Percentiles rank a stretch among this genome's conserved stretches.
Conservation (phyloP, 192 early-diverging fungal genomes). For the Jimgerdemannia flammicorona region DNA sequence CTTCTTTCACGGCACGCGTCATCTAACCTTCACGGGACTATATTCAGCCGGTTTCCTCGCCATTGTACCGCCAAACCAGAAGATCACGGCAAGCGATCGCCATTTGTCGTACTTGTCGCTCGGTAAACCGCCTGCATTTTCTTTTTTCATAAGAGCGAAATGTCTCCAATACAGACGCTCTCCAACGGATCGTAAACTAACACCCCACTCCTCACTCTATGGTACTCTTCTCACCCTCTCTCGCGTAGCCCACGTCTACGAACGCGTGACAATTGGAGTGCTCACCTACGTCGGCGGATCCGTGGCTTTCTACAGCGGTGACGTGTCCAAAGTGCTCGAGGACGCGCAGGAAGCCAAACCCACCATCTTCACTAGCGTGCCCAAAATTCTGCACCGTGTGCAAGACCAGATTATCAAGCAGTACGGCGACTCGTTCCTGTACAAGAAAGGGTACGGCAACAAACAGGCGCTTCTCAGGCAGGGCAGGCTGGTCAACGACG, state of each 20-base stretch:
- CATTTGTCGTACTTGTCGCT: slow-evolving; percentile 31
- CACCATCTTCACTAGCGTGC: slow-evolving; percentile 59
- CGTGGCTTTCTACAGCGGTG: slow-evolving; percentile 63
- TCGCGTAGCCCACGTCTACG: slow-evolving; percentile 29
- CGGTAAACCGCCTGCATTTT: slow-evolving; percentile 20
- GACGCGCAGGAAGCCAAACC: slow-evolving; percentile 70
- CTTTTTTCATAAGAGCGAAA: neutral
- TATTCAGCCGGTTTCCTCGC: slow-evolving; percentile 25
- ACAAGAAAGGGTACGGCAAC: slow-evolving; percentile 25
- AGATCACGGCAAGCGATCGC: slow-evolving; percentile 24
- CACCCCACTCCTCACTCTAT: neutral
- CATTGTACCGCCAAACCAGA: slow-evolving; percentile 26
- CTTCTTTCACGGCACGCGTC: neutral
- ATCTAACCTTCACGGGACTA: neutral
- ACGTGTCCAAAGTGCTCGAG: slow-evolving; percentile 60
- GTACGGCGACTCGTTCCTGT: slow-evolving; percentile 33
- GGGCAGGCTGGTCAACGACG: slow-evolving; percentile 32
- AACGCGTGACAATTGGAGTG: slow-evolving; percentile 15
- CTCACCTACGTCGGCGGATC: slow-evolving; percentile 52
- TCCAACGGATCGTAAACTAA: neutral
- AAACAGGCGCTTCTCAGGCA: slow-evolving; percentile 30
- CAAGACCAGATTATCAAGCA: slow-evolving; percentile 22
- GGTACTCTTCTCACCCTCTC: too few species aligned
- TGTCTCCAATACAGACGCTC: neutral
- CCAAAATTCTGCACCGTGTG: slow-evolving; percentile 20